Percentiles rank a stretch among this genome's conserved stretches.
phyloP scores from a whole-genome alignment of 2,329 filamentous ascomycete genomes.

The Elsinoe ampelina region DNA sequence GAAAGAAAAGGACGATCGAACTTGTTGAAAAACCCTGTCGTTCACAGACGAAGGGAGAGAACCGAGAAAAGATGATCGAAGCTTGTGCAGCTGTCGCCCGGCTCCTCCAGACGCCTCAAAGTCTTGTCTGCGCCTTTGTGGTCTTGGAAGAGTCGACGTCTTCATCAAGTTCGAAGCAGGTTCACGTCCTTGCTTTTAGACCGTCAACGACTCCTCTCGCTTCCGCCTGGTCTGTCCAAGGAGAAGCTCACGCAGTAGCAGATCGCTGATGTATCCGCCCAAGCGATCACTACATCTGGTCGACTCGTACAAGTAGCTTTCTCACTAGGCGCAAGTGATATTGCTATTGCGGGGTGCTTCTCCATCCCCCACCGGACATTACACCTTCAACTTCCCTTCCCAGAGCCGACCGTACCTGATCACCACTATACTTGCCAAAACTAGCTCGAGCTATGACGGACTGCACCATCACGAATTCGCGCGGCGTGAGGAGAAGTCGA shows the following conservation, averaged over 20 bases:
- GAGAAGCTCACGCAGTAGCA: too few species aligned
- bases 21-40: neutral
- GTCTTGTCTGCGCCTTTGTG: neutral
- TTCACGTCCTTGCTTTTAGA: neutral
- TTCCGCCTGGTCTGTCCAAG: neutral
- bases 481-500: slow-evolving; percentile 8
- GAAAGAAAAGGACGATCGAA: neutral
- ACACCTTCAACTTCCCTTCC: slow-evolving; percentile 9
- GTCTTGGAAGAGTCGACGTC: neutral
- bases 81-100: neutral
- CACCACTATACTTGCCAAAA: neutral
- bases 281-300: neutral
- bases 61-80: neutral
- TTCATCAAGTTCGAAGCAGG: neutral
- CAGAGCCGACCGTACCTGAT: slow-evolving; percentile 8
- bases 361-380: neutral
- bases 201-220: neutral
- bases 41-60: neutral
- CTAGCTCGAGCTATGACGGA: slow-evolving; percentile 8
- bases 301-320: neutral
- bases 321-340: neutral
- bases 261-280: slow-evolving; percentile 5
- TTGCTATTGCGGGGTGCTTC: neutral
- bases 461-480: slow-evolving; percentile 3
- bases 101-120: neutral